Base-by-base conservation (phyloP, 2,329 filamentous ascomycete genomes). In the Podosphaera fusca region DNA sequence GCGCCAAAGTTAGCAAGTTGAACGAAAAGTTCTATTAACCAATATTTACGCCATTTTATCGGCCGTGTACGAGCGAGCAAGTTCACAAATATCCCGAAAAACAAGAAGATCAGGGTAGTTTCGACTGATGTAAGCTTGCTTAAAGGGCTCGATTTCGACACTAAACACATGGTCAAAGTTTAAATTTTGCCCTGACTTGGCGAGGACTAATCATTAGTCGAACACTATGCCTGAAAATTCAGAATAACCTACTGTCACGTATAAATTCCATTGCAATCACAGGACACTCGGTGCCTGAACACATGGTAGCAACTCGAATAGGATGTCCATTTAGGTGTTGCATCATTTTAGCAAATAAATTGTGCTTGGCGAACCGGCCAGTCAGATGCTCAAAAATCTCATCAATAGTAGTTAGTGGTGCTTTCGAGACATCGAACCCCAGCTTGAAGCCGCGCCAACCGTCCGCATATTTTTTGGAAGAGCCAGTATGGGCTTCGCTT, bases 231-330 rank as follows among this genome's bases (percentile, higher is more conserved):
- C 53, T 55, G 8, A 53, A 53, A 12, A 51, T 57, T 4, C 33
- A 47, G 50, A 57, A 14, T 34, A 56, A 64, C 63, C 66, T 65
- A 68, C 74, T 69, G 14, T 76, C 70, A 45, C 69, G 67, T 51
- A 87, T 68, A 66, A 81, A 70, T 12, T 78, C 70, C 12, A 87
- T 65, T 0, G 81, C 81, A 1, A 88, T 71, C 1, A 90, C 69
- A 0, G 85, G 85, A 3, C 80, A 79, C 62, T 90, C 85, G 0
- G 85, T 89, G 0, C 85, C 85, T 1, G 84, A 88, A 65, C 84
- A 89, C 71, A 88, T 79, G 0, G 85, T 90, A 0, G 75, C 84
- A 33, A 88, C 7, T 30, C 35, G 14, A 33, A 57, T 8, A 10
- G 35, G 30, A 6, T 35, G 46, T 29, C 29, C 34, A 12, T 57